phyloP scores from a whole-genome alignment of 768 basidiomycete species.

The Neoboletus magnificus region DNA sequence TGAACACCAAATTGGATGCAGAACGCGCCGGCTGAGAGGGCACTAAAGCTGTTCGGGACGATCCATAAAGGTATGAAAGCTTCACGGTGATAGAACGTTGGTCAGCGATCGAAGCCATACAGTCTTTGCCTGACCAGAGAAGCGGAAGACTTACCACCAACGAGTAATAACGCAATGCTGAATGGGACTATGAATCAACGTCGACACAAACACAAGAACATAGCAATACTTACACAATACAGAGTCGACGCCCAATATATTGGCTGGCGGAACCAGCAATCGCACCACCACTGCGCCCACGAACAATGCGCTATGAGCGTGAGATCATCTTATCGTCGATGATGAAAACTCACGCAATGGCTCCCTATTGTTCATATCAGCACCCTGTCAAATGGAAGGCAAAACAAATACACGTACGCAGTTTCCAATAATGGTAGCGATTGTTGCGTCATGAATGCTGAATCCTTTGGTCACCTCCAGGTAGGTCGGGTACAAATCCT shows the following conservation, averaged over 20 bases:
- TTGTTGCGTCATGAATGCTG: conserved; percentile 52
- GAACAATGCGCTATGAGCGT: background rate
- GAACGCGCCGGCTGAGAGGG: conserved; percentile 80
- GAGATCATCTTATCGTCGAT: conserved; percentile 7
- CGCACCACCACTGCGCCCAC: conserved; percentile 49
- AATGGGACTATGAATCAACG: conserved; percentile 1
- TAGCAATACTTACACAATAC: conserved; percentile 46
- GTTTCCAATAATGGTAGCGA: conserved; percentile 81
- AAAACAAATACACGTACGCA: conserved; percentile 40
- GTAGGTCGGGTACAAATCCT: conserved; percentile 80
- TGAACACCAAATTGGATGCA: conserved; percentile 86
- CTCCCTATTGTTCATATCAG: conserved; percentile 33
- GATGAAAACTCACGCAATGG: conserved; percentile 38
- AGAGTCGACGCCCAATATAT: conserved; percentile 75
- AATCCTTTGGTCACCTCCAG: conserved; percentile 62
- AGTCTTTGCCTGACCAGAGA: conserved; percentile 5
- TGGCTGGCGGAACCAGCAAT: conserved; percentile 72
- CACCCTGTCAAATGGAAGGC: background rate
- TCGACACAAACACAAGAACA: background rate
- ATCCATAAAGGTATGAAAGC: conserved; percentile 81
- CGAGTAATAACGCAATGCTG: conserved; percentile 18
- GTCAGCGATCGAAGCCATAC: background rate
- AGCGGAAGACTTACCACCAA: conserved; percentile 45
- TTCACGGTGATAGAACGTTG: background rate
- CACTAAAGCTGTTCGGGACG: conserved; percentile 61